Percentiles rank a stretch among this genome's conserved stretches.
phyloP scores from a whole-genome alignment of 2,329 filamentous ascomycete species.

The Cladosporium austrohemisphaericum region DNA sequence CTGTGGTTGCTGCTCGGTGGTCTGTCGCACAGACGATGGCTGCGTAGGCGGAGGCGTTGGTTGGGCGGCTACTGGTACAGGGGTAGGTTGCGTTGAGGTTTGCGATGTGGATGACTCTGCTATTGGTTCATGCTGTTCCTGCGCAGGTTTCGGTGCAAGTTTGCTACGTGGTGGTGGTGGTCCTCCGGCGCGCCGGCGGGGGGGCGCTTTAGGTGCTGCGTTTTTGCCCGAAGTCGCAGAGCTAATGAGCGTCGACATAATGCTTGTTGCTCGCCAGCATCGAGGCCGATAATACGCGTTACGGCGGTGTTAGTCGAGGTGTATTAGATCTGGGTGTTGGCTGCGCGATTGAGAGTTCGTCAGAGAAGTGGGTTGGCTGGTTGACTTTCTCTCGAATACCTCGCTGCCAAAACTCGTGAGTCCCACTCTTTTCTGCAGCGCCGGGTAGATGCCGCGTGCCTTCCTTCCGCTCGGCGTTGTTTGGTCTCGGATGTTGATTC shows the following conservation, averaged over 20 bases:
- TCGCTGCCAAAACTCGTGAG: too few relatives aligned
- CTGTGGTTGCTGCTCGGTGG: conserved; percentile 12
- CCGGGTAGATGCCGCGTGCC: too few relatives aligned
- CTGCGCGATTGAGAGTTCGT: too few relatives aligned
- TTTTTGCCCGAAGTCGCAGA: conserved; percentile 51
- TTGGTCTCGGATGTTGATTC: too few relatives aligned
- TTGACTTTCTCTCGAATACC: too few relatives aligned
- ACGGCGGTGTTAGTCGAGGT: not conserved
- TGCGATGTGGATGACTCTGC: conserved; percentile 14
- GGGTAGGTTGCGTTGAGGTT: conserved; percentile 20
- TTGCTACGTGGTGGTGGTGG: conserved; percentile 14
- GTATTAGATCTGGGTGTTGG: too few relatives aligned
- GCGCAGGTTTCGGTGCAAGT: conserved; percentile 18
- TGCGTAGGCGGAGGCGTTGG: conserved; percentile 16
- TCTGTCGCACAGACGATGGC: conserved; percentile 8
- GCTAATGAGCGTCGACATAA: conserved; percentile 49
- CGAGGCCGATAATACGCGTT: not conserved
- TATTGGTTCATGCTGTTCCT: not conserved
- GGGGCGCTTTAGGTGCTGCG: conserved; percentile 46
- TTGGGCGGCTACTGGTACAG: conserved; percentile 15
- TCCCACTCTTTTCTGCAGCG: too few relatives aligned
- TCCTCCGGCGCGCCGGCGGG: conserved; percentile 36
- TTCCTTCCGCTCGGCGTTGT: too few relatives aligned
- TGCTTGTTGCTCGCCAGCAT: not conserved
- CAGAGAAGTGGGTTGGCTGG: too few relatives aligned